Evolutionary conservation across 2,329 filamentous ascomycete species (phyloP), one percentile per base, ranked within the genome.

Genomic region (Chaetomium olivaceum): DNA sequence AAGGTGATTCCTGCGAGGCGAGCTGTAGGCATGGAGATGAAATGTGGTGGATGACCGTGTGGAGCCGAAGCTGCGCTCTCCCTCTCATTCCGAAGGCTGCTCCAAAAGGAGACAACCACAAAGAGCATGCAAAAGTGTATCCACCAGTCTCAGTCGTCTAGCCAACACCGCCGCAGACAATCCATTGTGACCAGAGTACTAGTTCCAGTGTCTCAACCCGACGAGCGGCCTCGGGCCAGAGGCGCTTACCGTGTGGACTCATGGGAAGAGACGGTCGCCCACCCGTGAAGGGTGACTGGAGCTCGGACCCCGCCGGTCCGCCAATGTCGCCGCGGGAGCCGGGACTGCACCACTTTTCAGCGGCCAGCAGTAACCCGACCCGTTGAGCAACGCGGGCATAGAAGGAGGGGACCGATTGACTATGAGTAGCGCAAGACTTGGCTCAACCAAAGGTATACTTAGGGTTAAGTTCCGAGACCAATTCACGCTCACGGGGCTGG

Each of bases 401-500:
- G 76, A 93, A 87, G 83, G 84, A 81, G 82, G 81, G 80, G 19
- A 5, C 84, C 80, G 84, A 79, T 88, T 88, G 71, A 90, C 89
- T 85, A 80, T 82, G 14, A 50, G 78, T 9, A 83, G 83, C 87
- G 87, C 87, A 91, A 93, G 74, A 84, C 90, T 91, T 43, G 68
- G 19, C 72, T 21, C 75, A 87, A 88, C 91, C 91, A 90, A 87
- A 82, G 78, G 76, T 81, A 79, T 81, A 82, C 85, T 91, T 97
- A 97, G 93, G 93, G 93, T 96, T 97, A 96, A 93, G 91, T 93
- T 93, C 91, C 92, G 88, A 89, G 80, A 81, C 79, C 81, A 82
- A 82, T 87, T 89, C 86, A 84, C 85, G 11, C 79, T 80, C 80
- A 77, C 75, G 75, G 74, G 76, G 74, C 78, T 77, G 79, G 80